Evolutionary conservation across 768 basidiomycete genomes (phyloP), one percentile per base, ranked within the genome.

Genomic region (Russula compacta): DNA sequence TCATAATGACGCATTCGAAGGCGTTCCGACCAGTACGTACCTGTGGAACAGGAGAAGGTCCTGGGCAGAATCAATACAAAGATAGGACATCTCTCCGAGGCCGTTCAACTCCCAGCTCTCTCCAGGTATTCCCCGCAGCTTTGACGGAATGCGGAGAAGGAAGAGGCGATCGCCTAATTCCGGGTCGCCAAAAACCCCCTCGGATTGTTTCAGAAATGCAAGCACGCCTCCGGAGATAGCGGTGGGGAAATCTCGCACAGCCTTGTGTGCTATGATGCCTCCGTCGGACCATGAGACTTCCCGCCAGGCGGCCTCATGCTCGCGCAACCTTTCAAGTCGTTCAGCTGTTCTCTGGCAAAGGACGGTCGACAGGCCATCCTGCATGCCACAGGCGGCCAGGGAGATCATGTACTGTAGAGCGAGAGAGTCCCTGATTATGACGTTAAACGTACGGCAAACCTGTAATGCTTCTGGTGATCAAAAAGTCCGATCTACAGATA

Each of bases 31-130:
- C 11, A 38, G 10, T 29, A 40, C 61, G 32, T 17, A 62, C 61
- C 61, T 57, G 19, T 42, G 32, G 21, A 53, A 53, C 15, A 62
- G 50, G 38, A 62, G 61, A 38, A 62, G 61, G 11, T 58, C 56
- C 52, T 62, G 61, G 7, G 61, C 51, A 35, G 61, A 33, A 35
- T 62, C 61, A 32, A 62, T 62, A 40, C 56, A 58, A 19, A 62
- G 17, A 33, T 53, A 42, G 11, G 44, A 47, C 39, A 62, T 53
- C 51, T 62, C 39, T 10, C 61, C 61, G 19, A 62, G 56, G 32
- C 61, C 61, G 8, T 12, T 62, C 44, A 62, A 42, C 51, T 62
- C 56, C 61, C 61, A 62, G 51, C 44, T 53, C 14, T 52, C 51
- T 46, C 61, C 56, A n/a, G 61, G 44, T 48, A 58, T 47, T 32